These are phyloP conservation scores for Pecoramyces ruminantium DNA, from an alignment of 192 early-diverging fungal species.

Conservation along the genomic window DNA sequence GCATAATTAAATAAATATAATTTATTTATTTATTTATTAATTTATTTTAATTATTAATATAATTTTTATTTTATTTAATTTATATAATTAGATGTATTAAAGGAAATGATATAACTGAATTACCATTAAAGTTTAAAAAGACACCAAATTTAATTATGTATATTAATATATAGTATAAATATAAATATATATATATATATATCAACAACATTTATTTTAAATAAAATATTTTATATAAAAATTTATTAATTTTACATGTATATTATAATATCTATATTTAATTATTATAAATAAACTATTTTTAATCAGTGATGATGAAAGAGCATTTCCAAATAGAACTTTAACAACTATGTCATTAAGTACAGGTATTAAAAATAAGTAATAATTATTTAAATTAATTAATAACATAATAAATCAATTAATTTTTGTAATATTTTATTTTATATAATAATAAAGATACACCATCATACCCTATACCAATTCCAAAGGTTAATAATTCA, in stretches of 20 bases:
- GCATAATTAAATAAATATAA: too few relatives aligned
- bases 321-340: background rate
- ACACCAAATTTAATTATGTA: background rate
- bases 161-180: too few relatives aligned
- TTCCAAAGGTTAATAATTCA: background rate
- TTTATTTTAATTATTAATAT: too few relatives aligned
- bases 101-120: background rate
- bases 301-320: background rate
- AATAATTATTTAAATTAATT: background rate
- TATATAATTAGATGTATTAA: background rate
- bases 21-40: too few relatives aligned
- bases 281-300: too few relatives aligned
- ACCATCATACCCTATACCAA: background rate
- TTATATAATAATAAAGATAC: background rate
- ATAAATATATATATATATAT: too few relatives aligned
- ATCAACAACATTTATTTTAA: too few relatives aligned
- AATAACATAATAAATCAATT: background rate
- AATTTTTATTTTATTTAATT: too few relatives aligned
- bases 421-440: background rate
- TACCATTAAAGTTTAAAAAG: background rate
- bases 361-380: background rate
- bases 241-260: too few relatives aligned
- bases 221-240: too few relatives aligned
- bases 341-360: background rate
- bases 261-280: too few relatives aligned